Base-by-base conservation (phyloP, 2,329 filamentous ascomycete species). In the Fusarium tricinctum region DNA sequence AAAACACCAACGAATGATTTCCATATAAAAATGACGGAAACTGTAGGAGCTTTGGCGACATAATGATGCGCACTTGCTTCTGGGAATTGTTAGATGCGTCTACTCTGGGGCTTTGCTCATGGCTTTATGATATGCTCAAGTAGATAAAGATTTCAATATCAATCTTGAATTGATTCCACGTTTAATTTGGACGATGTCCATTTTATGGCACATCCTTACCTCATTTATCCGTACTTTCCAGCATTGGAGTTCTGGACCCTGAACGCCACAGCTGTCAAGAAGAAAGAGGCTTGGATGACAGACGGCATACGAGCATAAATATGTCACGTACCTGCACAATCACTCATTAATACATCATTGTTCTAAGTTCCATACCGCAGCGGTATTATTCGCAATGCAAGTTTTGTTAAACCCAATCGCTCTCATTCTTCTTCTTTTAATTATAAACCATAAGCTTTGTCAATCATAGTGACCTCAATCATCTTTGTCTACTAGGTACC, bases 41-140 rank as follows among this genome's bases (percentile, higher is more conserved):
- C 35, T 23, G 58, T 52, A 66, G 55, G 57, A 57, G 53, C 62
- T 58, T 42, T 52, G 71, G 65, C 61, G 54, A 65, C 61, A 68
- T 74, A 58, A 66, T 73, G 53, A 63, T 64, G 58, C 61, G 51
- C 57, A 62, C 56, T 65, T 69, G 57, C 56, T 68, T 71, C 63
- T 59, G 47, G 55, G 40, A 58, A 60, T 50, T 59, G 54, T 68
- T 71, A 73, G 69, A 73, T 70, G 57, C 49, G 52, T 65, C 58
- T 61, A 51, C 47, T 47, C 52, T 39, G 57, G 53, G 57, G 32
- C 60, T 71, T 63, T 55, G 58, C 57, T 66, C 52, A 46, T 57
- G 52, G 58, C 55, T 65, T 63, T 61, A 49, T 56, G 62, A 67
- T 50, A 51, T 64, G 68, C 53, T 60, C 61, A 74, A 57, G 69